Percentiles rank a stretch among this genome's conserved stretches.
These are phyloP conservation scores for Plectosphaerella plurivora DNA, from an alignment of 2,329 filamentous ascomycete genomes.

Conservation along the genomic window DNA sequence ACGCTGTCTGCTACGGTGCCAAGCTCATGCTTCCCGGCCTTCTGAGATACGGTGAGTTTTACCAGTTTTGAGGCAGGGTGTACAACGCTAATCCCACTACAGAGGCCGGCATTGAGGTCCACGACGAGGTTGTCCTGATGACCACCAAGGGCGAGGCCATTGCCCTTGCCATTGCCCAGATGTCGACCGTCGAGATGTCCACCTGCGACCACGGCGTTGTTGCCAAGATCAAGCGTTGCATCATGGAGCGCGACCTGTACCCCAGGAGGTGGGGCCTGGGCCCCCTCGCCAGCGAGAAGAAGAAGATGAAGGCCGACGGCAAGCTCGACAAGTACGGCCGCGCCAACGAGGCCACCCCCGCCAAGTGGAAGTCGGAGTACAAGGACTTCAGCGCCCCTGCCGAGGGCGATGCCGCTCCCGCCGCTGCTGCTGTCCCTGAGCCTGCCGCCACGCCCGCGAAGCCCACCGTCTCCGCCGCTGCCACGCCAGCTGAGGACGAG, in stretches of 20 bases:
- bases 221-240: conserved; percentile 98
- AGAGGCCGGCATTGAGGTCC: conserved; percentile 87
- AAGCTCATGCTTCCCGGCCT: conserved; percentile 99
- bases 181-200: conserved; percentile 96
- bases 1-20: conserved; percentile 96
- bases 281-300: conserved; percentile 92
- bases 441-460: conserved; percentile 29
- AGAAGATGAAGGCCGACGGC: conserved; percentile 98
- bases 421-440: conserved; percentile 37
- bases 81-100: conserved; percentile 19
- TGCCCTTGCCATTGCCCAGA: conserved; percentile 91
- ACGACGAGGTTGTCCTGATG: conserved; percentile 97
- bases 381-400: conserved; percentile 73
- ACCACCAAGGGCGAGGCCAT: conserved; percentile 99
- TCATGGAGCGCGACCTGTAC: conserved; percentile 99
- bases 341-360: conserved; percentile 85
- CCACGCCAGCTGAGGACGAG: conserved; percentile 51
- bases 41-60: conserved; percentile 72
- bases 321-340: conserved; percentile 98
- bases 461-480: conserved; percentile 31
- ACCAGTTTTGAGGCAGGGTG: conserved; percentile 4
- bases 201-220: conserved; percentile 95
- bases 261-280: conserved; percentile 95
- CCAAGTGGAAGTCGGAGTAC: conserved; percentile 90
- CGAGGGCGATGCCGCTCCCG: conserved; percentile 35